phyloP scores from a whole-genome alignment of 2,329 filamentous ascomycete species.

The Teratosphaeria epicoccoides region DNA sequence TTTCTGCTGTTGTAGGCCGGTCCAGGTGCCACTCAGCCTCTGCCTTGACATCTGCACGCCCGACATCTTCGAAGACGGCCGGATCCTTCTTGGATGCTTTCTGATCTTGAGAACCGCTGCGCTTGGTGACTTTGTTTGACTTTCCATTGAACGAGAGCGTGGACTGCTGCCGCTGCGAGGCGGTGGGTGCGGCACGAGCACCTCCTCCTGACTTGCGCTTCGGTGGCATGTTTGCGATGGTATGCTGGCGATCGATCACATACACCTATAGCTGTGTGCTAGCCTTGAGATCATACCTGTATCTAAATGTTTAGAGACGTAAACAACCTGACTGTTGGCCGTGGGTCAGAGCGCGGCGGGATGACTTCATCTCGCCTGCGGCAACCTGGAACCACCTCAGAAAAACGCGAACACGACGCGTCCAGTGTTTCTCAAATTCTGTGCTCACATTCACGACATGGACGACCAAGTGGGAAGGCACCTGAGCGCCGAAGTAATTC shows the following conservation, averaged over 20 bases:
- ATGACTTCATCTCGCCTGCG: background rate
- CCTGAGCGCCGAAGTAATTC: no score
- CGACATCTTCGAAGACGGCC: conserved; percentile 24
- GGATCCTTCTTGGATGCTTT: conserved; percentile 29
- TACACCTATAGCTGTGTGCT: background rate
- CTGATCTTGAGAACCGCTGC: conserved; percentile 29
- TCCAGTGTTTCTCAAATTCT: no score
- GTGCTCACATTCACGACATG: no score
- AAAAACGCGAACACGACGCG: background rate
- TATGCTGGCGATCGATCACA: background rate
- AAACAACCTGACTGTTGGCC: background rate
- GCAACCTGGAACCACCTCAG: no score
- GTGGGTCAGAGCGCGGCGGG: background rate
- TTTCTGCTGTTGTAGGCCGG: conserved; percentile 30
- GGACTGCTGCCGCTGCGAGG: conserved; percentile 40
- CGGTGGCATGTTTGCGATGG: conserved; percentile 5
- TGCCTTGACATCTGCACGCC: conserved; percentile 17
- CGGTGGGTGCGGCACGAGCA: conserved; percentile 37
- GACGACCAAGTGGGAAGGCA: no score
- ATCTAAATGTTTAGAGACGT: no score
- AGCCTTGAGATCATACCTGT: no score
- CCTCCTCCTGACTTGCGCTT: conserved; percentile 12
- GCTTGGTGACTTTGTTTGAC: conserved; percentile 45
- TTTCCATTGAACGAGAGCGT: conserved; percentile 54
- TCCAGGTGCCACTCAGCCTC: conserved; percentile 18